These are phyloP conservation scores for Fraxinus greggii DNA, from an alignment of 305 asterid species.

Conservation along the genomic window DNA sequence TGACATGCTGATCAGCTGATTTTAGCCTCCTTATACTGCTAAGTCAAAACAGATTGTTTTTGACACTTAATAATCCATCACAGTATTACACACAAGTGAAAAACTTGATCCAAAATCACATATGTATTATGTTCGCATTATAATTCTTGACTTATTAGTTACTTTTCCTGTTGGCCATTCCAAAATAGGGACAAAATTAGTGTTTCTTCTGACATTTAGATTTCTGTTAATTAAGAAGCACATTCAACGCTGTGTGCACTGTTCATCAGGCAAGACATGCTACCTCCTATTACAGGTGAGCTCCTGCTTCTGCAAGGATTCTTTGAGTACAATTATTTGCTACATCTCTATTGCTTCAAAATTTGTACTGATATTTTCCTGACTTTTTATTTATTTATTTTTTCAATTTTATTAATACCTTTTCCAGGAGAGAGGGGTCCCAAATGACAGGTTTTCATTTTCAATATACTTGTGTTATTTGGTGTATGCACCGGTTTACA, in stretches of 20 bases:
- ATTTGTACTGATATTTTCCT: background rate
- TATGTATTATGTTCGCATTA: background rate
- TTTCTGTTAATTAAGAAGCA: conserved; percentile 63
- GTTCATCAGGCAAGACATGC: conserved; percentile 85
- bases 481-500: conserved; percentile 87
- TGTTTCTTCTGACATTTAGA: conserved; percentile 15
- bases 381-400: background rate
- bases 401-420: conserved; percentile 16
- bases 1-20: background rate
- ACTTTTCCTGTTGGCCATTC: conserved; percentile 14
- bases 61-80: conserved; percentile 1
- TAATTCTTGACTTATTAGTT: conserved; percentile 2
- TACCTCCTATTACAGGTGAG: conserved; percentile 82
- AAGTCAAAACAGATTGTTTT: background rate
- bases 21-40: conserved; percentile 18
- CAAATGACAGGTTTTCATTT: conserved; percentile 65
- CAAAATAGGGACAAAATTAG: conserved; percentile 19
- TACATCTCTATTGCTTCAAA: conserved; percentile 10
- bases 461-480: conserved; percentile 79
- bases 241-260: conserved; percentile 62
- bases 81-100: conserved; percentile 13
- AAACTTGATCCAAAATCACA: conserved; percentile 2
- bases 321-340: conserved; percentile 19
- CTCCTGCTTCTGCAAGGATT: conserved; percentile 26
- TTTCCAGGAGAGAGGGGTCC: conserved; percentile 75